These are phyloP conservation scores for Astrothelium subdiscretum DNA, from an alignment of 495 filamentous ascomycete genomes.

Conservation along the genomic window DNA sequence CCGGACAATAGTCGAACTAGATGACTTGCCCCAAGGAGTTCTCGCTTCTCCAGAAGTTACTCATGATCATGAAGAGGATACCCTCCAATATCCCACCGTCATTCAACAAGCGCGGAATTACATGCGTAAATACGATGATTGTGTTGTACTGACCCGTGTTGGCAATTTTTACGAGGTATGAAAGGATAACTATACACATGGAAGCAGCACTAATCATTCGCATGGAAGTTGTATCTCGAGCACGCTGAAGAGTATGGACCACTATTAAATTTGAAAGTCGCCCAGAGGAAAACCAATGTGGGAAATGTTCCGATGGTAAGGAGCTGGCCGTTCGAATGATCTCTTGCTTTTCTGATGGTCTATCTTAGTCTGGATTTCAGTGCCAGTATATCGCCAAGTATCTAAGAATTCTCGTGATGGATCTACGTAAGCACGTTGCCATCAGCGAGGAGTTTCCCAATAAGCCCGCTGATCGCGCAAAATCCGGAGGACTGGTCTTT, in stretches of 20 bases:
- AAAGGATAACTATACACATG: background rate
- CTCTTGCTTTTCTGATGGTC: background rate
- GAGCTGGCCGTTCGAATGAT: background rate
- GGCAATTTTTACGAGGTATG: constrained; percentile 84
- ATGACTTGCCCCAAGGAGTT: constrained; percentile 16
- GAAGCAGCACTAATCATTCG: constrained; percentile 1
- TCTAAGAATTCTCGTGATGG: constrained; percentile 84
- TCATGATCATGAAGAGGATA: constrained; percentile 30
- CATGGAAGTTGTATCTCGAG: constrained; percentile 68
- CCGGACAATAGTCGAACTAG: constrained; percentile 8
- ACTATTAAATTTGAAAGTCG: constrained; percentile 77
- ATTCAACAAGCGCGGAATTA: constrained; percentile 82
- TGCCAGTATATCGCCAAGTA: constrained; percentile 84
- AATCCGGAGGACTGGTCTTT: constrained; percentile 64
- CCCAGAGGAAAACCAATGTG: constrained; percentile 60
- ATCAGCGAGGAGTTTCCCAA: constrained; percentile 86
- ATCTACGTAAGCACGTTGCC: constrained; percentile 80
- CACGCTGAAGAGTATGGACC: constrained; percentile 83
- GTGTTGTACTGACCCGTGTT: constrained; percentile 79
- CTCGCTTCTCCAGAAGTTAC: background rate
- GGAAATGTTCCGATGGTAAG: constrained; percentile 70
- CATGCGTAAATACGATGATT: constrained; percentile 81
- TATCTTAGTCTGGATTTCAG: constrained; percentile 69
- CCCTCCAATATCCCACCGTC: constrained; percentile 68
- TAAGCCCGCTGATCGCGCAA: constrained; percentile 43